Conservation (phyloP, 2,329 filamentous ascomycete genomes). For the Aspergillus pseudonomiae region DNA sequence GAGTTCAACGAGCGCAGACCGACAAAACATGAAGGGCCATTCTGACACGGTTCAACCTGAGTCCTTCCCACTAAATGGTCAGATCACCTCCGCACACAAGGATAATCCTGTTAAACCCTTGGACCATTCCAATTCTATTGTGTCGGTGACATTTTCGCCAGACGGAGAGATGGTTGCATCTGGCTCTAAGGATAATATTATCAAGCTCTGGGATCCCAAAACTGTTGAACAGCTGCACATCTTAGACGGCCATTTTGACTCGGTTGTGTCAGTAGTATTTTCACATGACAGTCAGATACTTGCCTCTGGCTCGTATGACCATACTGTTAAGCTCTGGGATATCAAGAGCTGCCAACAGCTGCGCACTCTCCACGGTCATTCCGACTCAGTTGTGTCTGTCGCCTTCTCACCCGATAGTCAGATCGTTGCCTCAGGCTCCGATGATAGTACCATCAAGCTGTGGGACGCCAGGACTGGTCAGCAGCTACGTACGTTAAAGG, state of each 20-base stretch:
- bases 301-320: not conserved
- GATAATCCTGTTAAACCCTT: not conserved
- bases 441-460: not conserved
- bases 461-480: not conserved
- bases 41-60: not conserved
- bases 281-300: not conserved
- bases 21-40: slow-evolving; percentile 21
- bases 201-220: not conserved
- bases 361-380: not conserved
- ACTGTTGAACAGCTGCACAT: slow-evolving; percentile 8
- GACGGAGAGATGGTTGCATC: not conserved
- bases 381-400: not conserved
- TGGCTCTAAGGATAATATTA: not conserved
- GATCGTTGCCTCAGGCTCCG: not conserved
- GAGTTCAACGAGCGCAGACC: slow-evolving; percentile 9
- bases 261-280: not conserved
- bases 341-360: not conserved
- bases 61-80: not conserved
- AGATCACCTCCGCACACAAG: not conserved
- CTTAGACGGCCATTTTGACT: slow-evolving; percentile 18
- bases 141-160: not conserved
- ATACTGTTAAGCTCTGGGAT: not conserved
- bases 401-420: not conserved
- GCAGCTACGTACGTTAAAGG: not conserved
- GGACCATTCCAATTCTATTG: not conserved